These are phyloP conservation scores for Lizanozyma gosingica DNA, from an alignment of 1,139 yeast genomes.

Conservation along the genomic window DNA sequence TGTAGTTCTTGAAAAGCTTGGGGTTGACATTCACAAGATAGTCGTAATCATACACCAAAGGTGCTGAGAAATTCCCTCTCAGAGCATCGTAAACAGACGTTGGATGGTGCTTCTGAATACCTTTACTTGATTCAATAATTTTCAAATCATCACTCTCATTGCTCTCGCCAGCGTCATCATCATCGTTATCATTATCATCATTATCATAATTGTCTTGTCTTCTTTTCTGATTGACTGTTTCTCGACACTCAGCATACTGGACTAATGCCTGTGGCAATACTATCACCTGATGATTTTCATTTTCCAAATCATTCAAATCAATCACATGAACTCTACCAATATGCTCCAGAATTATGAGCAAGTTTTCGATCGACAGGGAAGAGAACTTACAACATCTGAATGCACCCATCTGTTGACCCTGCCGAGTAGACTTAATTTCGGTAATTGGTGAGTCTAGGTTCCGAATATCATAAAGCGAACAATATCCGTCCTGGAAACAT, in stretches of 20 bases:
- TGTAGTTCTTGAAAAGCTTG: slow-evolving; percentile 29
- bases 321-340: slow-evolving; percentile 38
- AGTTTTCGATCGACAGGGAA: slow-evolving; percentile 24
- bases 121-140: background rate
- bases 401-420: slow-evolving; percentile 38
- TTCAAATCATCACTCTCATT: background rate
- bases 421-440: slow-evolving; percentile 33
- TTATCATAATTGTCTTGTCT: slow-evolving; percentile 1
- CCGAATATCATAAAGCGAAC: slow-evolving; percentile 33
- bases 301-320: slow-evolving; percentile 26
- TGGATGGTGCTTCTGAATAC: background rate
- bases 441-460: slow-evolving; percentile 20
- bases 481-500: slow-evolving; percentile 37
- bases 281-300: slow-evolving; percentile 32
- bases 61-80: slow-evolving; percentile 20
- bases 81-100: background rate
- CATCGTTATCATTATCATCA: slow-evolving; percentile 8
- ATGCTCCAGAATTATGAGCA: slow-evolving; percentile 35
- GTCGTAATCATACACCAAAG: slow-evolving; percentile 38
- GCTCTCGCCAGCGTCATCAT: slow-evolving; percentile 2
- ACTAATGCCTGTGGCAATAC: slow-evolving; percentile 39
- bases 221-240: slow-evolving; percentile 3
- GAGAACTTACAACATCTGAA: slow-evolving; percentile 38
- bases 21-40: slow-evolving; percentile 32
- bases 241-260: slow-evolving; percentile 26